Percentiles rank a stretch among this genome's conserved stretches.
Conservation (phyloP, 2,329 filamentous ascomycete genomes). For the Penicillium olsonii region DNA sequence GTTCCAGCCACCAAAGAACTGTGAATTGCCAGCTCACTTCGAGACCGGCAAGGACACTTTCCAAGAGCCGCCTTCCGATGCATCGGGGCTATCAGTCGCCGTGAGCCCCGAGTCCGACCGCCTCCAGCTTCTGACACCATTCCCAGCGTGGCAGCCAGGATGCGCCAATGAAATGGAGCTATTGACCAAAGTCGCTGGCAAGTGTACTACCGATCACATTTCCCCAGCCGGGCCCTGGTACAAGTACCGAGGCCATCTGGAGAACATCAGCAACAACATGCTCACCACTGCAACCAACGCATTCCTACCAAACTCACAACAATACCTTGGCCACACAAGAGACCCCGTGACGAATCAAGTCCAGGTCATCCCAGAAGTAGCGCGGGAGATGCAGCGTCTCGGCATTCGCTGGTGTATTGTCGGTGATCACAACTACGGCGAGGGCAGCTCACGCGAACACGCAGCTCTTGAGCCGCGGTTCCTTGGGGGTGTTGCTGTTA, state of each 20-base stretch:
- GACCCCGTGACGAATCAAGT: conserved; percentile 74
- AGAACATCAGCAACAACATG: conserved; percentile 99
- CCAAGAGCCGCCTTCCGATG: conserved; percentile 15
- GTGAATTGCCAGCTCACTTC: conserved; percentile 65
- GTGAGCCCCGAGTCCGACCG: conserved; percentile 18
- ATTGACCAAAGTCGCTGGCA: conserved; percentile 89
- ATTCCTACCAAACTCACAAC: conserved; percentile 26
- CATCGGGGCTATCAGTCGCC: conserved; percentile 5
- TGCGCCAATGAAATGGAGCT: conserved; percentile 72
- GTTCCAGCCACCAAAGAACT: conserved; percentile 88
- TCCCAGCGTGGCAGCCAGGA: conserved; percentile 55
- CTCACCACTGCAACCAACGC: conserved; percentile 93
- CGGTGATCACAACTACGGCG: conserved; percentile 98
- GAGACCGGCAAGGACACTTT: conserved; percentile 70
- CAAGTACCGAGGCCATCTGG: conserved; percentile 96
- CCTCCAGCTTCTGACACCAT: conserved; percentile 19
- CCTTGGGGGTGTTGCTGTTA: conserved; percentile 90
- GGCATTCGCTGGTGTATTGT: conserved; percentile 92
- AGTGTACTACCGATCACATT: conserved; percentile 94
- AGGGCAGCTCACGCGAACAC: conserved; percentile 93
- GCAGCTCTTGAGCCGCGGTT: conserved; percentile 94
- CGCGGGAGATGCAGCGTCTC: conserved; percentile 93
- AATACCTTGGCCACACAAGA: conserved; percentile 25
- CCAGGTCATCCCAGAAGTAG: conserved; percentile 82
- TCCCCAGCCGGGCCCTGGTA: conserved; percentile 85